Base-by-base conservation (phyloP, 2,329 filamentous ascomycete species). In the Pezicula carpinea region DNA sequence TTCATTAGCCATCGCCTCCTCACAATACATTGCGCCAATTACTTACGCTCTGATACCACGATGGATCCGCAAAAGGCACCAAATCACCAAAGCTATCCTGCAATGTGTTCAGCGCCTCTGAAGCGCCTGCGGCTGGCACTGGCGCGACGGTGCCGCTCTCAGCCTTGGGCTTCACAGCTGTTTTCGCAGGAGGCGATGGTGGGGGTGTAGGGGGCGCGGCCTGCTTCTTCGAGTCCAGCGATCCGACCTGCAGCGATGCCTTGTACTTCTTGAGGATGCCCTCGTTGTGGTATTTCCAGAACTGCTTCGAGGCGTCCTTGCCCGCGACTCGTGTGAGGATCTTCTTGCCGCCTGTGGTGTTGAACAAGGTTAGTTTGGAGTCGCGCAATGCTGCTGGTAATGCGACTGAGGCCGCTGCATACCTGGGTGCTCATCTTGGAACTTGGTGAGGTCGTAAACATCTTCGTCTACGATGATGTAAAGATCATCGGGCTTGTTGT, bases 381-480 rank as follows among this genome's bases (percentile, higher is more conserved):
- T 19, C 14, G 35, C 21, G 11, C 11, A 23, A 33, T 21, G 39
- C 13, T 41, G 39, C 11, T 15, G 39, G 19, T 26, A 10, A n/a
- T 41, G 19, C 14, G 41, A 21, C 11, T 13, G 11, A 7, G 29
- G 33, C 14, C 11, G 17, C 35, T 18, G 34, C 71, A 72, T 73
- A 80, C 89, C 89, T 66, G 87, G 88, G 67, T 92, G 87, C 56
- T 91, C 86, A 51, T 91, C 84, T 66, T 89, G 85, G 67, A 92
- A 92, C 63, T 83, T 90, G 59, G 90, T 95, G 60, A 97, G 67
- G 65, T 99, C 92, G 69, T 96, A 97, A 57, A 97, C 92, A 69
- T 97, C 92, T 61, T 91, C 87, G 58, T 97, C 92, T 57, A 97
- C 83, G 55, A 95, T 81, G 63, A 97, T 88, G 81, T 84, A 97